Conservation (phyloP, 129 eudicot species). For the Flaveria trinervia region DNA sequence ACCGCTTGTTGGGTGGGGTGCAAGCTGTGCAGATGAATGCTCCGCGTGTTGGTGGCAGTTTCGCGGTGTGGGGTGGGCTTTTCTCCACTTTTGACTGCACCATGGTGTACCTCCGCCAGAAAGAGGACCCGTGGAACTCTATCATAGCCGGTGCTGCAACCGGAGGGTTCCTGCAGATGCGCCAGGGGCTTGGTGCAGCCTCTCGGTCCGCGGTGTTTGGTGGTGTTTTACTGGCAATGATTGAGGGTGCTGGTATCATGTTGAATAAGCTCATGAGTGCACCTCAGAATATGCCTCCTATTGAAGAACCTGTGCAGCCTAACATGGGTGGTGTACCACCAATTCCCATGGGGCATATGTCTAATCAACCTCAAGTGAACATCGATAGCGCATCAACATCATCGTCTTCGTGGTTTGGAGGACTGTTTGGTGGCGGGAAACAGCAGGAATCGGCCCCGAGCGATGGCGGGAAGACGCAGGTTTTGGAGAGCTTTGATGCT, state of each 20-base stretch:
- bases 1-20: slow-evolving; percentile 64
- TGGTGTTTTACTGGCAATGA: slow-evolving; percentile 78
- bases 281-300: slow-evolving; percentile 63
- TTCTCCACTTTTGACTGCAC: slow-evolving; percentile 91
- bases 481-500: slow-evolving; percentile 90
- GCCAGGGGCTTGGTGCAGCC: slow-evolving; percentile 79
- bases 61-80: slow-evolving; percentile 95
- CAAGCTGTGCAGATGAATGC: slow-evolving; percentile 92
- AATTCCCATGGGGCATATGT: slow-evolving; percentile 54
- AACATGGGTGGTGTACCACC: slow-evolving; percentile 59
- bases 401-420: slow-evolving; percentile 77
- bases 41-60: slow-evolving; percentile 90
- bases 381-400: slow-evolving; percentile 44
- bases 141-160: slow-evolving; percentile 97
- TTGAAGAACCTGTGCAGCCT: slow-evolving; percentile 56
- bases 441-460: slow-evolving; percentile 51
- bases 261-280: slow-evolving; percentile 73
- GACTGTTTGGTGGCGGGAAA: slow-evolving; percentile 77
- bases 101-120: slow-evolving; percentile 84
- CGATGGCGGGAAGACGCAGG: slow-evolving; percentile 68
- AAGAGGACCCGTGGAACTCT: slow-evolving; percentile 97
- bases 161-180: slow-evolving; percentile 86
- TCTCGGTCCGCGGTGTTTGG: slow-evolving; percentile 69
- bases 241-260: slow-evolving; percentile 94
- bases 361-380: slow-evolving; percentile 48